phyloP scores from a whole-genome alignment of 257 asterid genomes.

The Plectranthus barbatus region DNA sequence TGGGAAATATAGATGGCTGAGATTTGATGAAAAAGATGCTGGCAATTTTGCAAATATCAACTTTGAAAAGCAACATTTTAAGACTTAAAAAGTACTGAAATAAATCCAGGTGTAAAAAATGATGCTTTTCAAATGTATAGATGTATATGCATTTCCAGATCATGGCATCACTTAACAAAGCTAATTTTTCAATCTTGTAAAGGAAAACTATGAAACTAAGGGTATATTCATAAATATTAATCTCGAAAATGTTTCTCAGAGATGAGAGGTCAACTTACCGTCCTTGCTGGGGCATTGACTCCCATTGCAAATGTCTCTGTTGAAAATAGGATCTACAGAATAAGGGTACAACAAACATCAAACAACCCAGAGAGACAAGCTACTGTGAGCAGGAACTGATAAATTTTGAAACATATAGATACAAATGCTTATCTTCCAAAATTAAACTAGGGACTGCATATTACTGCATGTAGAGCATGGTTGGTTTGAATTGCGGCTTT shows the following conservation, averaged over 20 bases:
- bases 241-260: neutral
- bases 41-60: too few relatives aligned
- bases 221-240: neutral
- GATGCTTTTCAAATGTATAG: too few relatives aligned
- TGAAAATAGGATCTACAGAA: slow-evolving; percentile 70
- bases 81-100: too few relatives aligned
- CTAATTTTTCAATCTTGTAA: slow-evolving; percentile 7
- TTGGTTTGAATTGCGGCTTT: neutral
- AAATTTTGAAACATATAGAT: neutral
- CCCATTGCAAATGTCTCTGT: slow-evolving; percentile 99
- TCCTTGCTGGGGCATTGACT: slow-evolving; percentile 99
- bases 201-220: neutral
- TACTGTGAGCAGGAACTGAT: slow-evolving; percentile 1
- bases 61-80: too few relatives aligned
- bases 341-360: slow-evolving; percentile 13
- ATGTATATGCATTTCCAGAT: neutral
- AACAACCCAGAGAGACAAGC: slow-evolving; percentile 15
- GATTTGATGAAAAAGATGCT: too few relatives aligned
- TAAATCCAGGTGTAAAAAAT: too few relatives aligned
- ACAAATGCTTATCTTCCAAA: neutral
- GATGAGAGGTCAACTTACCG: slow-evolving; percentile 44
- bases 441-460: neutral
- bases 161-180: neutral
- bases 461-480: neutral
- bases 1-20: too few relatives aligned